Base-by-base conservation (phyloP, 2,329 filamentous ascomycete genomes). In the Leptoxyphium fumago region DNA sequence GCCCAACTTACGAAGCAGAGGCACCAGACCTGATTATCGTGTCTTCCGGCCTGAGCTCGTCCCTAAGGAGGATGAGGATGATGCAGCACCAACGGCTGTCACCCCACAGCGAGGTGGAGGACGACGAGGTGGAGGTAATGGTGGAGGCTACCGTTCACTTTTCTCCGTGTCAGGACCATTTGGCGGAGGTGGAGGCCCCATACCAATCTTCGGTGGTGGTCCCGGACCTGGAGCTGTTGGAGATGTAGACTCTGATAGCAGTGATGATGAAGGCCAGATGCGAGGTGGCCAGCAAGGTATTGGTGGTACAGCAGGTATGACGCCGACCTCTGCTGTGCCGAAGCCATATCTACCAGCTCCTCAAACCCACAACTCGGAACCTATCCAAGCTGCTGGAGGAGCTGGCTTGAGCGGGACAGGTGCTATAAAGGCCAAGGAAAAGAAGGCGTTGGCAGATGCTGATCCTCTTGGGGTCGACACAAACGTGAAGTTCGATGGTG, bases 151-250 rank as follows among this genome's bases (percentile, higher is more conserved):
- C 58, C 82, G 87, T 41, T 84, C 75, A 45, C 72, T 96, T 29
- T 89, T 94, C 64, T 87, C 86, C 17, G 94, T 87, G 1, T 85
- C 82, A 58, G 91, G 91, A 8, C 91, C 91, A 2, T 96, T 98
- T 62, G 91, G 87, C 46, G 87, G 91, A 38, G 84, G 83, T 39
- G 78, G 80, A 38, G 84, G 84, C 30, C 74, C 73, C 38, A 74
- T 79, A 29, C 77, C 85, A 13, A 70, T 91, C 10, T 74, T 89
- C 44, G 78, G 72, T 48, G 85, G 84, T 1, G 80, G 83, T 5
- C 84, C 80, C 69, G 82, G 80, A 45, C 77, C 77, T 38, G 82
- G 76, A 10, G 83, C 83, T 17, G 77, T 77, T 48, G 87, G 81
- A 26, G 84, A 82, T 43, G 83, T 80, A 8, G 91, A 96, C 55